A percentile compares a stretch with the other conserved stretches of the same genome.
These are phyloP conservation scores for Lepidium didymum DNA, from an alignment of 345 rosid genomes.

Conservation along the genomic window DNA sequence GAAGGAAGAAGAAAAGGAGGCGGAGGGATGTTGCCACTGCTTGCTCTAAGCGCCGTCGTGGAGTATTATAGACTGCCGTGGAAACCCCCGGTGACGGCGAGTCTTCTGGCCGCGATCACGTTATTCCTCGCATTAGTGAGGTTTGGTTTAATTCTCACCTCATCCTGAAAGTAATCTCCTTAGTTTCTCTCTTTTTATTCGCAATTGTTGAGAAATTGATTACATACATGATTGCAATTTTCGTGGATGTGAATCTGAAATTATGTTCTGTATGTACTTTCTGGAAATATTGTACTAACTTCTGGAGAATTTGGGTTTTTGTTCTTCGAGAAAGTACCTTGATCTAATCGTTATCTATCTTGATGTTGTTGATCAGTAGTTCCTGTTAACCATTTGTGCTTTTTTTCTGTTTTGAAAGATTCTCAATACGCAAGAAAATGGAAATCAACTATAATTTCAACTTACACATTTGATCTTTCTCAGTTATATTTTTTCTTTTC, in stretches of 20 bases:
- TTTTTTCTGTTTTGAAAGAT: no score
- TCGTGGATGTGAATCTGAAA: not conserved
- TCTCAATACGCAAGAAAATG: not conserved
- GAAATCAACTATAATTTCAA: not conserved
- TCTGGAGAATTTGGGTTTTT: not conserved
- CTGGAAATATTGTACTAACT: not conserved
- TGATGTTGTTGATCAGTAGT: no score
- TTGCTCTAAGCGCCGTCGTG: slow-evolving; percentile 59
- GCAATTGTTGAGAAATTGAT: not conserved
- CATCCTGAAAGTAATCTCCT: slow-evolving; percentile 57
- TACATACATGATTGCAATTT: not conserved
- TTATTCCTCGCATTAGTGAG: slow-evolving; percentile 58
- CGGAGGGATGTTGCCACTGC: slow-evolving; percentile 66
- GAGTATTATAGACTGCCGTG: slow-evolving; percentile 72
- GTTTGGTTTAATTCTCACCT: slow-evolving; percentile 89
- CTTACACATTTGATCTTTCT: not conserved
- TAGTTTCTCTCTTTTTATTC: not conserved
- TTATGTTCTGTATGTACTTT: not conserved
- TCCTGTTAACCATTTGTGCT: no score
- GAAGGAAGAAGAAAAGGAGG: slow-evolving; percentile 34
- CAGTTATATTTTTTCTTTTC: slow-evolving; percentile 21
- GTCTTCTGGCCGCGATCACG: slow-evolving; percentile 50
- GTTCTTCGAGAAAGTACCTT: not conserved
- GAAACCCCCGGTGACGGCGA: slow-evolving; percentile 91
- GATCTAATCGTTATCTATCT: not conserved